Percentiles rank a stretch among this genome's conserved stretches.
These are phyloP conservation scores for Verticillium dahliae DNA, from an alignment of 2,329 filamentous ascomycete species.

Conservation along the genomic window DNA sequence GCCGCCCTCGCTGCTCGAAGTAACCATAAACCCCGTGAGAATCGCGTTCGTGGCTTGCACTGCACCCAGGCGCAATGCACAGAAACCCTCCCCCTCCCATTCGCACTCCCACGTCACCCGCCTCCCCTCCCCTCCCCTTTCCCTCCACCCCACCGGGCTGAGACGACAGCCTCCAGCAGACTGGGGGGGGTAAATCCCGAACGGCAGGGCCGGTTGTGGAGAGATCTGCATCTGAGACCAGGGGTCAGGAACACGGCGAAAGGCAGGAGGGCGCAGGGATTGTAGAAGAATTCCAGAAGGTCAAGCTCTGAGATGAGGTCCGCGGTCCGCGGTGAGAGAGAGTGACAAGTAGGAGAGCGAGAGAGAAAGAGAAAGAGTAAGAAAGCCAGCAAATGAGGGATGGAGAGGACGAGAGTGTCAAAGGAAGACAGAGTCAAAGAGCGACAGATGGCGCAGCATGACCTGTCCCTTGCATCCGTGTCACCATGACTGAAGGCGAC, in stretches of 20 bases:
- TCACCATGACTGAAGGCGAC: too few species aligned
- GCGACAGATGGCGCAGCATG: background rate
- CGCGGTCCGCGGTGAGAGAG: too few species aligned
- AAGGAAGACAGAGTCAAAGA: background rate
- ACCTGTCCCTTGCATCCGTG: too few species aligned
- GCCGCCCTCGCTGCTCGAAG: background rate
- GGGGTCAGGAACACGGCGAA: background rate
- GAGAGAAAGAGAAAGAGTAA: background rate
- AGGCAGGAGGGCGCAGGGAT: background rate
- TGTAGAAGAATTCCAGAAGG: constrained; percentile 1
- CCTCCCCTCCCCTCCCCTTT: background rate
- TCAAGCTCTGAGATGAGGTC: background rate
- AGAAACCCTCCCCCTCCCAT: too few species aligned
- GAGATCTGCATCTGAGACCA: constrained; percentile 2
- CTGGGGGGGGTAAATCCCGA: background rate
- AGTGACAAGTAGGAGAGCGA: background rate
- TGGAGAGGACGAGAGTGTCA: background rate
- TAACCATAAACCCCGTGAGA: background rate
- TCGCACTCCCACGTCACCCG: background rate
- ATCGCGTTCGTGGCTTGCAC: background rate
- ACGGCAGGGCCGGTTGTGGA: constrained; percentile 2
- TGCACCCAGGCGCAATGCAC: background rate
- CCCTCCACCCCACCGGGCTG: background rate
- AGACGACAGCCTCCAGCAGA: background rate
- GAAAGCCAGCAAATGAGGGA: background rate